A percentile compares a stretch with the other conserved stretches of the same genome.
These are phyloP conservation scores for Geosmithia putterillii DNA, from an alignment of 2,329 filamentous ascomycete species.

Conservation along the genomic window DNA sequence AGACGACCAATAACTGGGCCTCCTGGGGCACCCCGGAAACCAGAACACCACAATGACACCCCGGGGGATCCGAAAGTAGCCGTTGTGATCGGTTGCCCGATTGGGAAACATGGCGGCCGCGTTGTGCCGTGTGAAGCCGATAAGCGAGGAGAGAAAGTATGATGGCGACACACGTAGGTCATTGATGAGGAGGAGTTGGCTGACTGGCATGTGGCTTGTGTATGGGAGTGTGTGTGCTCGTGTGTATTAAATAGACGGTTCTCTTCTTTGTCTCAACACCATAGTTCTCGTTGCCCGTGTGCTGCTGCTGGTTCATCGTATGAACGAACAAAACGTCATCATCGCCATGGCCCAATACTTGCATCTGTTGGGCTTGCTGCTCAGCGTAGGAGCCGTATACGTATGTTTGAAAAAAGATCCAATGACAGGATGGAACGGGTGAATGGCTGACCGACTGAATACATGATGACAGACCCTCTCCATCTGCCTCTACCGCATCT, in stretches of 20 bases:
- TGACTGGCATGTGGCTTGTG: no score
- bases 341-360: neutral
- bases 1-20: no score
- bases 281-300: neutral
- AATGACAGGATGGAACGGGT: neutral
- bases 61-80: neutral
- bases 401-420: slow-evolving; percentile 17
- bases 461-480: slow-evolving; percentile 17
- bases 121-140: neutral
- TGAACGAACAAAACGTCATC: no score
- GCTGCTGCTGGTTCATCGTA: neutral
- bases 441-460: neutral
- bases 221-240: no score
- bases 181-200: neutral
- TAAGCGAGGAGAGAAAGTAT: no score
- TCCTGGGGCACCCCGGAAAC: no score
- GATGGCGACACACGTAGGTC: neutral
- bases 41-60: no score
- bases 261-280: neutral
- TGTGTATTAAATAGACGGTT: no score
- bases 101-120: neutral
- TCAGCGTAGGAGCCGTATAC: slow-evolving; percentile 22
- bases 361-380: slow-evolving; percentile 18
- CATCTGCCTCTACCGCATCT: slow-evolving; percentile 42
- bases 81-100: neutral